These are phyloP conservation scores for Citrullus mucosospermus DNA, from an alignment of 306 rosid genomes.

Conservation along the genomic window DNA sequence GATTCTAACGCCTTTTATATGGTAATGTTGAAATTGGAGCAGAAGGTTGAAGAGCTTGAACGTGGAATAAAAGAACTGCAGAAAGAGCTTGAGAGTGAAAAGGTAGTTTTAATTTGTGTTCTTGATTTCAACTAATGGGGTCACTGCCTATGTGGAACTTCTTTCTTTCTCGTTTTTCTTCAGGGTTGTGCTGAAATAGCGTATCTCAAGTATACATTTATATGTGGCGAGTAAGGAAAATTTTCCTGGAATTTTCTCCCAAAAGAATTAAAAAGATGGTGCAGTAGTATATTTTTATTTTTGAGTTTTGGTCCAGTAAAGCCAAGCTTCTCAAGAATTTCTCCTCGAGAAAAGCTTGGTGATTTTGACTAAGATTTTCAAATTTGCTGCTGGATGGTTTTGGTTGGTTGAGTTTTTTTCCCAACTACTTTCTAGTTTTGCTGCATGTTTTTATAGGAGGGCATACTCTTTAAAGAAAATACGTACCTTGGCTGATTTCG, in stretches of 20 bases:
- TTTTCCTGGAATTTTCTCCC: not conserved
- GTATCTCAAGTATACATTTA: not conserved
- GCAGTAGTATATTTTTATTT: not conserved
- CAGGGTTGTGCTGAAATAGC: not conserved
- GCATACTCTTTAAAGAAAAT: not conserved
- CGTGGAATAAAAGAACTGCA: constrained; percentile 39
- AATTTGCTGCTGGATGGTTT: not conserved
- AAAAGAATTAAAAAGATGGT: not conserved
- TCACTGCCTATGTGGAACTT: not conserved
- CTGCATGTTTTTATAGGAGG: not conserved
- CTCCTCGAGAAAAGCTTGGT: not conserved
- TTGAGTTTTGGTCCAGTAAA: not conserved
- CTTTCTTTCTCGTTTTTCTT: not conserved
- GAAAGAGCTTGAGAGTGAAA: constrained; percentile 80
- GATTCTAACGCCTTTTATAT: constrained; percentile 16
- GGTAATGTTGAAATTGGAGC: constrained; percentile 23
- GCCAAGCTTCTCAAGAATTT: not conserved
- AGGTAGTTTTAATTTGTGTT: constrained; percentile 45
- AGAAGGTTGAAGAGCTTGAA: constrained; percentile 74
- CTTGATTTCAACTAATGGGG: not conserved
- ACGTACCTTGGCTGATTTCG: not conserved
- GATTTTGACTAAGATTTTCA: not conserved
- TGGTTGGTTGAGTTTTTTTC: not conserved
- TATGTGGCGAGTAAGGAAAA: not conserved
- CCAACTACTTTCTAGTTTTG: not conserved